phyloP scores from a whole-genome alignment of 345 rosid genomes.

The Luvunga scandens region DNA sequence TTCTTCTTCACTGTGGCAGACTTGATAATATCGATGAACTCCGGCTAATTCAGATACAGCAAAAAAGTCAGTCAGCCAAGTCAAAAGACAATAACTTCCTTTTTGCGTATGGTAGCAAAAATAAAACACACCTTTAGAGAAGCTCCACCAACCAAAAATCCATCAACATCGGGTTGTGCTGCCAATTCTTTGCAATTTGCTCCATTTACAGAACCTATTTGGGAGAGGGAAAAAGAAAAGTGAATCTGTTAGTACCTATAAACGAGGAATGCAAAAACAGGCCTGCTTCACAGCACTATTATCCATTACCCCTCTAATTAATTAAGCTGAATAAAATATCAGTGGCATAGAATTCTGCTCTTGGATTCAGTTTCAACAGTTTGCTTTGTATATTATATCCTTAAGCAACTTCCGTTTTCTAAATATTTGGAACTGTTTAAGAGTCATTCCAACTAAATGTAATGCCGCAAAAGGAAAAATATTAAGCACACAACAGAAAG shows the following conservation, averaged over 20 bases:
- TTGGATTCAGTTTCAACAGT: not conserved
- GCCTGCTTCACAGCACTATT: not conserved
- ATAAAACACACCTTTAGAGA: slow-evolving; percentile 51
- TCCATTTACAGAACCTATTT: slow-evolving; percentile 63
- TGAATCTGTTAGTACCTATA: not conserved
- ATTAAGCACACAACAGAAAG: not conserved
- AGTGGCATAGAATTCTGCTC: not conserved
- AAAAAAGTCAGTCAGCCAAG: not conserved
- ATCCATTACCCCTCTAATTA: not conserved
- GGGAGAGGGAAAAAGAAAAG: not conserved
- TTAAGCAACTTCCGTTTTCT: not conserved
- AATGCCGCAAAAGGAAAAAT: not conserved
- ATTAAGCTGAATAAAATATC: not conserved
- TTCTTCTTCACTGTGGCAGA: slow-evolving; percentile 55
- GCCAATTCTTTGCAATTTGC: slow-evolving; percentile 66
- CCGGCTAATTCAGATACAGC: slow-evolving; percentile 36
- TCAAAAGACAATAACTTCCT: not conserved
- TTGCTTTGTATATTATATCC: no score
- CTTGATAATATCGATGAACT: slow-evolving; percentile 64
- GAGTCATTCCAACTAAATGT: not conserved
- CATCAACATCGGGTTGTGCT: slow-evolving; percentile 60
- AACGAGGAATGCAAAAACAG: not conserved
- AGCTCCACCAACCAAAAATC: slow-evolving; percentile 84
- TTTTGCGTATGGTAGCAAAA: not conserved
- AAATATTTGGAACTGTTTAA: not conserved